These are phyloP conservation scores for Artemisia princeps DNA, from an alignment of 140 eudicot genomes.

Conservation along the genomic window DNA sequence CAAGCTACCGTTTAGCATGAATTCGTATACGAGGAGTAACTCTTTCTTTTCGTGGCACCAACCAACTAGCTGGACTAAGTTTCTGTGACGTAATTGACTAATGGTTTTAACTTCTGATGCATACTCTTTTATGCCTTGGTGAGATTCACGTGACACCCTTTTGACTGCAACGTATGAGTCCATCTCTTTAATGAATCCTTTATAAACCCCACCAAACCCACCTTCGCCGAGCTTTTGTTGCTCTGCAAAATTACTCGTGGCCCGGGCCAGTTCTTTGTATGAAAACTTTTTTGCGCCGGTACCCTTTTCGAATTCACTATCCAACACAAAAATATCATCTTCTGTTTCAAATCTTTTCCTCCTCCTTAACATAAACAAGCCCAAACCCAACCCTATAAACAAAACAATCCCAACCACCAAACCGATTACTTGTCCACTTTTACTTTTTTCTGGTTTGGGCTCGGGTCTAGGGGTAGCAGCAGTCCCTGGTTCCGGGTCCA, in stretches of 20 bases:
- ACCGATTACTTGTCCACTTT: constrained; percentile 22
- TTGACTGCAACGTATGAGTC: constrained; percentile 45
- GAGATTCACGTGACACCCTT: constrained; percentile 41
- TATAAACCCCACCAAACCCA: constrained; percentile 58
- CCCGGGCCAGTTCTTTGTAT: constrained; percentile 34
- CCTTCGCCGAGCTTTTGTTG: constrained; percentile 59
- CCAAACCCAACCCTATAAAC: constrained; percentile 23
- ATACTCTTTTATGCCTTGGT: constrained; percentile 55
- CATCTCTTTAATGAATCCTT: constrained; percentile 35
- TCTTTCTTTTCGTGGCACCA: constrained; percentile 58
- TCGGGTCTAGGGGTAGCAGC: background rate
- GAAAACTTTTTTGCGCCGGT: constrained; percentile 50
- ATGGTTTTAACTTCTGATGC: constrained; percentile 59
- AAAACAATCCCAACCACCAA: constrained; percentile 29
- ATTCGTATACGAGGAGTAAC: constrained; percentile 47
- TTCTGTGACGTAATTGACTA: constrained; percentile 48
- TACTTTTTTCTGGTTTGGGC: constrained; percentile 17
- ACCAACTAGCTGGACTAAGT: constrained; percentile 58
- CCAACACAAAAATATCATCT: constrained; percentile 22
- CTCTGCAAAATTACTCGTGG: constrained; percentile 42
- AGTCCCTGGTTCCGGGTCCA: constrained; percentile 11
- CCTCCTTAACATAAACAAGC: constrained; percentile 17
- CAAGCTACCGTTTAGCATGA: constrained; percentile 54
- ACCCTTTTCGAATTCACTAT: constrained; percentile 42
- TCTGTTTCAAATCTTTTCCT: constrained; percentile 15